Evolutionary conservation across 129 eudicot genomes (phyloP), one percentile per base, ranked within the genome.

Genomic region (Tagetes erecta): DNA sequence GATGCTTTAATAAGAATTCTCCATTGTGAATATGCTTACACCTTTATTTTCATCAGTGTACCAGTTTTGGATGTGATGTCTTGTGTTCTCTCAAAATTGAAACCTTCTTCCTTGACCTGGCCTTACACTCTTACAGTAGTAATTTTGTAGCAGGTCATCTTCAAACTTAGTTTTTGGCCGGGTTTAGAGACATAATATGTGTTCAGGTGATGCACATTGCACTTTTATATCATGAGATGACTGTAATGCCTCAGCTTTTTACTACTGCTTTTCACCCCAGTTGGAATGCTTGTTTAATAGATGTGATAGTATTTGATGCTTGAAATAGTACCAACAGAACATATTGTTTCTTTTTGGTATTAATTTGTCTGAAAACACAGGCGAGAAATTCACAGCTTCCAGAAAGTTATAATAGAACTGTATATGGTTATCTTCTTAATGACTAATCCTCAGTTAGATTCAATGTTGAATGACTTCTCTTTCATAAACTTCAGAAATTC

Each of bases 121-220:
- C 57, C 72, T 45, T 67, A 46, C 20, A 27, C 9, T 42, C 72
- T 45, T 67, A 46, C 20, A 27, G 20, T 42, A 44, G 14, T 27
- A 34, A 11, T 44, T 33, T 67, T 67, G 34, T 13, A 58, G 40
- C 30, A 37, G 38, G 53, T 39, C 67, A 31, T 58, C 56, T 71
- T 40, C 67, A 42, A 72, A 72, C 34, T 33, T 58, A 30, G 53
- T 58, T 73, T 41, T 3, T 11, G 68, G 41, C 56, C 58, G 60
- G 68, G 39, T 72, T 72, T 72, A 72, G 77, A 27, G 52, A 33
- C 31, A 2, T 13, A 44, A 27, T 2, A 3, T 56, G 14, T 74
- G 13, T 70, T 30, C 40, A 67, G 9, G 72, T 44, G 40, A 53
- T 71, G 33, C 37, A 47, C 27, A 45, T 63, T n/a, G 45, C 45